These are phyloP conservation scores for Carallia pectinifolia DNA, from an alignment of 345 rosid species.

Conservation along the genomic window DNA sequence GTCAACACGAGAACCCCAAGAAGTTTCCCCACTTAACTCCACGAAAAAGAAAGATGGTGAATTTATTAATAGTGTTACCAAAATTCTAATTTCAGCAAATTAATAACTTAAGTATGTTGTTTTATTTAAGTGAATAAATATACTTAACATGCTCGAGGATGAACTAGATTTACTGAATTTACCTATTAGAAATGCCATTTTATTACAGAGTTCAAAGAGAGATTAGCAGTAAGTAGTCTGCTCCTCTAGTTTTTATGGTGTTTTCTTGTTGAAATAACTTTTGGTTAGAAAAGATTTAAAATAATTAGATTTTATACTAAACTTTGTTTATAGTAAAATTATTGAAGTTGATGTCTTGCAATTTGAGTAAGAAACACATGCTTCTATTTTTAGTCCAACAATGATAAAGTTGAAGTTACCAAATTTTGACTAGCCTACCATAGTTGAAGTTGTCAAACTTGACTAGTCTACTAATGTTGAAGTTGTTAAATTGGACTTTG, in stretches of 20 bases:
- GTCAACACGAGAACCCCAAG: constrained; percentile 40
- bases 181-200: constrained; percentile 66
- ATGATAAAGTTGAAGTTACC: no score
- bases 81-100: constrained; percentile 8
- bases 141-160: constrained; percentile 72
- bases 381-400: no score
- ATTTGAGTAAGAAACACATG: no score
- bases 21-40: constrained; percentile 76
- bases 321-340: no score
- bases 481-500: no score
- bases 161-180: constrained; percentile 51
- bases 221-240: constrained; percentile 44
- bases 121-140: constrained; percentile 48
- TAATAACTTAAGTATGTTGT: constrained; percentile 8
- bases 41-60: constrained; percentile 42
- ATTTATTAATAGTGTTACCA: constrained; percentile 1
- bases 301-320: no score
- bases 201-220: constrained; percentile 65
- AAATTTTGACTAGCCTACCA: no score
- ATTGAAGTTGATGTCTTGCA: no score
- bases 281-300: no score
- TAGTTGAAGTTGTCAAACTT: no score
- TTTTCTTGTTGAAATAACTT: no score
- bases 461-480: no score
- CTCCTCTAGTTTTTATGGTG: not conserved